Base-by-base conservation (phyloP, 2,329 filamentous ascomycete species). In the Fusarium sp. region DNA sequence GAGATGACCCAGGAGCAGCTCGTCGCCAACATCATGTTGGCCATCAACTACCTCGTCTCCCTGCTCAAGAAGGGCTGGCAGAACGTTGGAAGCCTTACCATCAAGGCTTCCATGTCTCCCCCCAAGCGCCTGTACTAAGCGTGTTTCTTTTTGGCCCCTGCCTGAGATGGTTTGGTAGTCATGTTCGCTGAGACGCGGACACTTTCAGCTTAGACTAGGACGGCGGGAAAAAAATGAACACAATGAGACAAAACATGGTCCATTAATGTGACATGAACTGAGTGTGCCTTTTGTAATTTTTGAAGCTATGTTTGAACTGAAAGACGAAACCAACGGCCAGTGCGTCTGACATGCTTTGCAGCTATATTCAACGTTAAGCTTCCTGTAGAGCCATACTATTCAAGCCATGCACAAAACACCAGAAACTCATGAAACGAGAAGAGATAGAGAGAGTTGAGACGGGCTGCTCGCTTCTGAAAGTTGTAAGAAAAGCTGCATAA, bases 61-160 rank as follows among this genome's bases (percentile, higher is more conserved):
- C 87, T 99, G 73, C 86, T 99, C 80, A 99, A 99, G 93, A 99
- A 99, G 92, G 95, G 95, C 80, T 99, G 95, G 95, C 95, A 99
- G 88, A 99, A 99, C 88, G 95, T 99, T 77, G 95, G 95, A 80
- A 95, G 91, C 87, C 88, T 99, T 84, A 97, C 93, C 80, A 95
- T 99, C 88, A 99, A 99, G 92, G 95, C 95, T 84, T 91, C 91
- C 85, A 99, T 99, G 95, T 97, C 92, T 82, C 95, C 95, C 72
- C 95, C 95, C 73, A 95, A 93, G 88, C 93, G 95, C 78, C 84
- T 99, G 73, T 99, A 97, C 88, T 99, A 98, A 80, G 75, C 65
- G 70, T 57, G 47, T 52, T 67, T 63, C 50, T 59, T 65, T 61
- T 65, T 61, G 39, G 51, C 68, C 48, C 56, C 47, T 47, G 58